A percentile compares a stretch with the other conserved stretches of the same genome.
phyloP scores from a whole-genome alignment of 805 yeast genomes.

The Myxozyma udenii region DNA sequence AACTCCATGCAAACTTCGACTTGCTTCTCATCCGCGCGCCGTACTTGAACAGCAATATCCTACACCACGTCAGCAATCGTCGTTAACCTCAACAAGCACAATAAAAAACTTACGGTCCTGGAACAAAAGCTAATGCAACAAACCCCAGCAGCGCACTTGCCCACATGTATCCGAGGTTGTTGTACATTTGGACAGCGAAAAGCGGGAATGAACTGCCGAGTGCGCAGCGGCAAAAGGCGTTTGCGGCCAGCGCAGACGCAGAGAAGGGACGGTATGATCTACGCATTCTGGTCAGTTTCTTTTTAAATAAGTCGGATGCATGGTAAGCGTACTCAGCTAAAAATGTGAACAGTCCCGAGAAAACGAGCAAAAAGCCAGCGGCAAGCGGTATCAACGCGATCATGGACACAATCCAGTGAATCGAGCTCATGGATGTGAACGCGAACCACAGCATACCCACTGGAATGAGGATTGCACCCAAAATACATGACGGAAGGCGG shows the following conservation, averaged over 20 bases:
- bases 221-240: constrained; percentile 52
- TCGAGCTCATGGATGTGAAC: constrained; percentile 47
- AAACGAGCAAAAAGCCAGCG: constrained; percentile 40
- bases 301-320: too few species aligned
- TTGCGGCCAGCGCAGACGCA: constrained; percentile 78
- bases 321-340: constrained; percentile 42
- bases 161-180: constrained; percentile 62
- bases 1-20: constrained; percentile 16
- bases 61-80: background rate
- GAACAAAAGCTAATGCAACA: constrained; percentile 10
- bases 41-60: constrained; percentile 13
- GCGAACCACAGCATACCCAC: constrained; percentile 52
- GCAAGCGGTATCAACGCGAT: constrained; percentile 50
- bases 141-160: constrained; percentile 39
- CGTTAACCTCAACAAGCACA: too few species aligned
- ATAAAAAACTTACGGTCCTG: constrained; percentile 33
- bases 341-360: constrained; percentile 42
- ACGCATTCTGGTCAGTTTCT: constrained; percentile 44
- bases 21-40: constrained; percentile 18
- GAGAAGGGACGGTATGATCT: constrained; percentile 47
- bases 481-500: constrained; percentile 51
- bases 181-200: constrained; percentile 54
- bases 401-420: constrained; percentile 54
- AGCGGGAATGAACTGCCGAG: constrained; percentile 46
- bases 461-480: constrained; percentile 48